Evolutionary conservation across 2,329 filamentous ascomycete genomes (phyloP), one percentile per base, ranked within the genome.

Genomic region (Juglanconis oblonga): DNA sequence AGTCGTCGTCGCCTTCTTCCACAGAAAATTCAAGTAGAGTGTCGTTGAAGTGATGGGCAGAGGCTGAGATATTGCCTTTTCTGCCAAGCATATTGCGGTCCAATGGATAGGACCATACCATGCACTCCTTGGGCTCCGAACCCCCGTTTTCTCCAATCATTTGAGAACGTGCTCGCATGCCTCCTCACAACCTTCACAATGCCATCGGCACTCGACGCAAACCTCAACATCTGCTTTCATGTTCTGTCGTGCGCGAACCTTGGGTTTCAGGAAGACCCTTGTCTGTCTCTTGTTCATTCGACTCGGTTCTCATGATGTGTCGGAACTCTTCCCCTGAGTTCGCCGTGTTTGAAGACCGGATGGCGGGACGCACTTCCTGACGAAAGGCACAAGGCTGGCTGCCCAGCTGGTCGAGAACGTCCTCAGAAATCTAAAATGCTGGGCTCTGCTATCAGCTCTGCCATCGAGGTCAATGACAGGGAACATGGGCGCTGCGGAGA

Each of bases 121-220:
- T 54, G 52, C 24, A 11, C 55, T 50, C 48, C 49, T 33, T 31
- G 14, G 32, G 40, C 11, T 11, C 50, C 50, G 61, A 57, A 14
- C 49, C 38, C 48, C 8, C 33, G 2, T 31, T 48, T 5, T 57
- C 50, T 17, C 61, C 61, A 62, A 62, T 62, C 61, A 60, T 55
- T 52, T 33, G 33, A 42, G 24, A 62, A 62, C 61, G 61, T 62
- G 61, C 57, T 57, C 53, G 45, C 44, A 33, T 11, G n/a, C 29
- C 9, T 58, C 11, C 32, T 47, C 49, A 29, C 47, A 48, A 47
- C 50, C 44, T 52, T 54, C 32, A 29, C 40, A 54, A 33, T 33
- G 40, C 45, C 52, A 51, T 47, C 45, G 35, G n/a, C 38, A 52
- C 42, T 32, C 45, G 35, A n/a, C 31, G 13, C 47, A 48, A 45